These are phyloP conservation scores for Xylariaceae sp. DNA, from an alignment of 2,329 filamentous ascomycete species.

Conservation along the genomic window DNA sequence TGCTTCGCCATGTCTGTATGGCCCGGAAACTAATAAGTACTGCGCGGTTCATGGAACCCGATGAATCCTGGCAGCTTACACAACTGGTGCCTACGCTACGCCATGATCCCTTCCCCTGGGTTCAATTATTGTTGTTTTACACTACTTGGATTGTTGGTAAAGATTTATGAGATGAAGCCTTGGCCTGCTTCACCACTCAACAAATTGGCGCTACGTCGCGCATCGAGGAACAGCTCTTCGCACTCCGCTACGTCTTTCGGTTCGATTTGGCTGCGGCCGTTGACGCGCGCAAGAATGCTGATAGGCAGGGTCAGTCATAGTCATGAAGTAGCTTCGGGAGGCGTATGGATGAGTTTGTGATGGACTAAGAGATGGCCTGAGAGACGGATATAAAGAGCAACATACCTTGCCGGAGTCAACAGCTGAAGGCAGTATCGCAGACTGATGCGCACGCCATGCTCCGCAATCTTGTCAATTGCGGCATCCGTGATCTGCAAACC, in stretches of 20 bases:
- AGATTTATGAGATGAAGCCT: conserved; percentile 58
- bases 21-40: conserved; percentile 1
- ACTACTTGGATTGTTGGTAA: conserved; percentile 2
- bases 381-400: conserved; percentile 14
- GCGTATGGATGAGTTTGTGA: neutral
- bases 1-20: conserved; percentile 9
- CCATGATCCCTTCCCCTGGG: neutral
- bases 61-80: neutral
- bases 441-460: conserved; percentile 83
- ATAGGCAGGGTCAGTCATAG: conserved; percentile 19
- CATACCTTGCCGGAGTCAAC: conserved; percentile 74
- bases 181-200: conserved; percentile 59
- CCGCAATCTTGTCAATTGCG: conserved; percentile 80
- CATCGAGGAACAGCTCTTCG: conserved; percentile 79
- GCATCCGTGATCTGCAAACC: conserved; percentile 72
- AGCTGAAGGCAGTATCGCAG: conserved; percentile 91
- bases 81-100: neutral
- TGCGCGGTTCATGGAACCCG: neutral
- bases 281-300: conserved; percentile 83
- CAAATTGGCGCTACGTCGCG: conserved; percentile 69
- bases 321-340: conserved; percentile 9
- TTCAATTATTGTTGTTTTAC: conserved; percentile 13
- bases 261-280: conserved; percentile 72
- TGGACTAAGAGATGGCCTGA: conserved; percentile 5
- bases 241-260: conserved; percentile 74